These are phyloP conservation scores for Saccharomycopsis sp. DNA, from an alignment of 805 yeast genomes.

Conservation along the genomic window DNA sequence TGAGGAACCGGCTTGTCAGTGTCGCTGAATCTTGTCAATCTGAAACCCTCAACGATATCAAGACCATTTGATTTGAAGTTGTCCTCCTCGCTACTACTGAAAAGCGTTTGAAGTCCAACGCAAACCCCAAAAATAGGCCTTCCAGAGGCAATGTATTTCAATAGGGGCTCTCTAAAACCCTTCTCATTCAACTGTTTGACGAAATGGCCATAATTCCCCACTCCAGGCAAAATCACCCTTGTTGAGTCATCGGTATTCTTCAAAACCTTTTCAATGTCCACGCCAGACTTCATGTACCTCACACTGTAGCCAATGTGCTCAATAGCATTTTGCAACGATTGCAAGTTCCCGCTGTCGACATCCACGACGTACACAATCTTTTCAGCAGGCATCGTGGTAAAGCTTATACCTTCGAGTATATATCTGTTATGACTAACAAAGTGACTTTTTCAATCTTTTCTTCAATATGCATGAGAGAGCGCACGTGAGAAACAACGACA, in stretches of 20 bases:
- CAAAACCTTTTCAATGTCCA: slow-evolving; percentile 9
- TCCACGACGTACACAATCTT: slow-evolving; percentile 47
- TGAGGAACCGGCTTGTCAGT: slow-evolving; percentile 80
- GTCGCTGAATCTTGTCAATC: slow-evolving; percentile 53
- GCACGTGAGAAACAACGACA: too few relatives aligned
- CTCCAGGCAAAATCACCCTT: slow-evolving; percentile 82
- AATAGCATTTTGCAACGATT: slow-evolving; percentile 82
- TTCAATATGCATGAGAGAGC: too few relatives aligned
- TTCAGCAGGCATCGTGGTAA: neutral
- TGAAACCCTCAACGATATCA: slow-evolving; percentile 42
- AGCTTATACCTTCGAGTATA: neutral
- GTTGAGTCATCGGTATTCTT: slow-evolving; percentile 8
- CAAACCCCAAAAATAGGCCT: slow-evolving; percentile 93
- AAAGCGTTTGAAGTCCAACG: slow-evolving; percentile 88
- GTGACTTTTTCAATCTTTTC: too few relatives aligned
- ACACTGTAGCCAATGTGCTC: slow-evolving; percentile 67
- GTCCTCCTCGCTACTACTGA: slow-evolving; percentile 63
- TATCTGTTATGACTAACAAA: neutral
- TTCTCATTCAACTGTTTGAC: slow-evolving; percentile 57
- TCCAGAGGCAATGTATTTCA: slow-evolving; percentile 62
- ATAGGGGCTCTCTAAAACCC: slow-evolving; percentile 58
- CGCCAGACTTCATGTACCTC: slow-evolving; percentile 38
- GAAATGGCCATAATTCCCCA: slow-evolving; percentile 94
- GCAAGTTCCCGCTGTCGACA: slow-evolving; percentile 89
- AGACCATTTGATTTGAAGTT: slow-evolving; percentile 40